Base-by-base conservation (phyloP, 2,329 filamentous ascomycete species). In the Fusarium haematococcum region DNA sequence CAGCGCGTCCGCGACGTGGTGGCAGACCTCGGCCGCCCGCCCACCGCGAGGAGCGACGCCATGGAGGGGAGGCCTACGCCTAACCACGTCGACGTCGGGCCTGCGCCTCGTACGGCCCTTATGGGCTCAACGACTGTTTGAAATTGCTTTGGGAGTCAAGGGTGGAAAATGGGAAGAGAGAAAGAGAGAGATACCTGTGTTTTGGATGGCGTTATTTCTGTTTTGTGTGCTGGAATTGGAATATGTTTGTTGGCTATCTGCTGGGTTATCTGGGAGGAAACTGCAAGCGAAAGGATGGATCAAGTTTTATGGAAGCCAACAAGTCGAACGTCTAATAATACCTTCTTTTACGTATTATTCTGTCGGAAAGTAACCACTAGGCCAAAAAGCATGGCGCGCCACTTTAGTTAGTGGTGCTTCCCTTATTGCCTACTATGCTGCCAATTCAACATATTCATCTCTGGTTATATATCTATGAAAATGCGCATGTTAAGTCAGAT, bases 1-100 rank as follows among this genome's bases (percentile, higher is more conserved):
- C 79, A 82, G 63, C 79, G 79, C 64, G 80, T 81, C 18, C 80
- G 81, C 68, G 80, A 81, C 54, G 77, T 82, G 60, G 75, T 82
- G 33, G 74, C 79, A 58, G 80, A 82, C 58, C 75, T 82, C 59
- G 81, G 81, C 61, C 78, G 72, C 32, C 81, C 81, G 50, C 81
- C 81, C 2, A 82, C 81, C 14, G 63, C 70, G 32, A 72, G 79
- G 56, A 79, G 81, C 65, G 81, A 82, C 65, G 80, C 75, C 61
- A 80, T 78, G 73, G 79, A 78, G 14, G 81, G 81, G 39, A 81
- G 75, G 65, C 67, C 52, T 54, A 79, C 80, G 39, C 71, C 76
- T 64, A 79, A 77, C 48, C 79, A 78, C 70, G 69, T 77, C 57
- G 77, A 81, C 37, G 70, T 79, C 48, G 78, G 79, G 8, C 75